Percentiles rank a stretch among this genome's conserved stretches.
These are phyloP conservation scores for Dictyostelium intermedium DNA, from an alignment of 78 protist genomes.

Conservation along the genomic window DNA sequence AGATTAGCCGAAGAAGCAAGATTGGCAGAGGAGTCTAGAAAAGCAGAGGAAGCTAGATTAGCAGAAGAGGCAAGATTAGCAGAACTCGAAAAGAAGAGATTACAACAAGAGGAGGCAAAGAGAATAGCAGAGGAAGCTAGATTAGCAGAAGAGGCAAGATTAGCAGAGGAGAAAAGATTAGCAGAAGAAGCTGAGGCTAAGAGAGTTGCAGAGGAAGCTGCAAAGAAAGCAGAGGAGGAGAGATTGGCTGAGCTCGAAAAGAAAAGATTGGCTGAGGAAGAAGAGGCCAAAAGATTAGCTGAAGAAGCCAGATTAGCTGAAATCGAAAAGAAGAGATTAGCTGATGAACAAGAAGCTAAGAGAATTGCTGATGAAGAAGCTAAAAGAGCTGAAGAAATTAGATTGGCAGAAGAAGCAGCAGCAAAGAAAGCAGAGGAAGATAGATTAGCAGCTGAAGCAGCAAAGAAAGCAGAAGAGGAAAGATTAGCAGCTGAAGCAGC, in stretches of 20 bases:
- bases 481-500: not conserved
- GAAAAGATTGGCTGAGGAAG: not conserved
- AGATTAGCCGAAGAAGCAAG: not conserved
- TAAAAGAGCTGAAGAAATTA: not conserved
- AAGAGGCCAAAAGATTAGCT: not conserved
- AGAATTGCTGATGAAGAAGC: not conserved
- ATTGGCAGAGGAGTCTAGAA: not conserved
- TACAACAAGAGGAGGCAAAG: slow-evolving; percentile 13
- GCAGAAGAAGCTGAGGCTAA: not conserved
- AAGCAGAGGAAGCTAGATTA: not conserved
- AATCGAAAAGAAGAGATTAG: not conserved
- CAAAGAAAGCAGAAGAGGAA: not conserved
- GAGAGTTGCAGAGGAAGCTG: not conserved
- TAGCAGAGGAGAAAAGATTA: not conserved
- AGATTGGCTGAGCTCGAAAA: not conserved
- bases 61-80: not conserved
- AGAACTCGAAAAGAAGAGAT: not conserved
- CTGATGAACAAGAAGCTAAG: not conserved
- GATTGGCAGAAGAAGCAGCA: not conserved
- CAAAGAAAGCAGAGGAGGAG: not conserved
- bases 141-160: not conserved
- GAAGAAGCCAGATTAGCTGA: not conserved
- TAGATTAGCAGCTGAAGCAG: not conserved
- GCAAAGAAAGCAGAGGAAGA: not conserved
- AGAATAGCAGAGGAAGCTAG: not conserved